These are phyloP conservation scores for Cucurbita argyrosperma DNA, from an alignment of 306 rosid genomes.

Conservation along the genomic window DNA sequence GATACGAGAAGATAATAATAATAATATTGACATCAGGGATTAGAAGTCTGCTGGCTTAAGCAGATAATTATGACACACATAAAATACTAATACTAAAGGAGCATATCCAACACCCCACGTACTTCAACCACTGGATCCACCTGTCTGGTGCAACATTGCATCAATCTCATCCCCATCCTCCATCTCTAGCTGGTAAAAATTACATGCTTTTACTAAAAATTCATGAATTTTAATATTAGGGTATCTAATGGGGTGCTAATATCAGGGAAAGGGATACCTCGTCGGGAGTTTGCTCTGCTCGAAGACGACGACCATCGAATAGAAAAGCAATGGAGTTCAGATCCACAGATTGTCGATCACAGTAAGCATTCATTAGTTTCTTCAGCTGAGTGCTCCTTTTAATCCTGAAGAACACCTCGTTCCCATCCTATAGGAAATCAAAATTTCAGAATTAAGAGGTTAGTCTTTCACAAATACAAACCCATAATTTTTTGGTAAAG, in stretches of 20 bases:
- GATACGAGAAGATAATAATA: neutral
- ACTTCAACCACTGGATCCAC: slow-evolving; percentile 20
- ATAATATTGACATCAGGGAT: neutral
- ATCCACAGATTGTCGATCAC: slow-evolving; percentile 55
- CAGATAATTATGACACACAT: neutral
- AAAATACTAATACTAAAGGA: neutral
- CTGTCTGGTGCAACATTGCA: slow-evolving; percentile 68
- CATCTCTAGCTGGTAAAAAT: slow-evolving; percentile 37
- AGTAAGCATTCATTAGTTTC: slow-evolving; percentile 70
- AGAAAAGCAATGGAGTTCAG: slow-evolving; percentile 35
- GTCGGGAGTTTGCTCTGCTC: slow-evolving; percentile 58
- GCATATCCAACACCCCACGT: neutral
- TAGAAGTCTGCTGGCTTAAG: neutral
- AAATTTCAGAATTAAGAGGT: neutral
- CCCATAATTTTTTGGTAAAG: neutral
- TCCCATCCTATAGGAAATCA: slow-evolving; percentile 31
- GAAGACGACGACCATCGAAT: slow-evolving; percentile 56
- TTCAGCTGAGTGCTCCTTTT: slow-evolving; percentile 59
- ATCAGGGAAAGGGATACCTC: slow-evolving; percentile 26
- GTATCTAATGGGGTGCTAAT: neutral
- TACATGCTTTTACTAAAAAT: neutral
- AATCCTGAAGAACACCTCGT: slow-evolving; percentile 49
- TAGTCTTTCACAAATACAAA: neutral
- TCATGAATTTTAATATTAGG: neutral
- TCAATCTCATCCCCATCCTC: slow-evolving; percentile 68